phyloP scores from a whole-genome alignment of 73 alveolate genomes.

The Paramecium sonneborni region DNA sequence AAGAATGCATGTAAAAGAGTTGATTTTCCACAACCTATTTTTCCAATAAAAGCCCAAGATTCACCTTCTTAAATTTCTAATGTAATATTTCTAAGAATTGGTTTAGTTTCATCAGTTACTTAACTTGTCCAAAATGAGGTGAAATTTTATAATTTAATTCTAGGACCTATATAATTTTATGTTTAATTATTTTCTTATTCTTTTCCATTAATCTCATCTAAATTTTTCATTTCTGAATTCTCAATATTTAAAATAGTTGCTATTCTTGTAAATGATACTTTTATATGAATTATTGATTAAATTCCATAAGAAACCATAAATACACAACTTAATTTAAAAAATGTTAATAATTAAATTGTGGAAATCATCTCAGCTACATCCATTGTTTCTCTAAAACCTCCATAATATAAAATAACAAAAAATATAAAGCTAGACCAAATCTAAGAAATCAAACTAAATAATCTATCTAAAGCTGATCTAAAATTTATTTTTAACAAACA shows the following conservation, averaged over 20 bases:
- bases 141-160: not conserved
- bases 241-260: conserved; percentile 18
- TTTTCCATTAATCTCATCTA: not conserved
- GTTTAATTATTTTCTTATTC: not conserved
- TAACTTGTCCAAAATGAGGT: conserved; percentile 1
- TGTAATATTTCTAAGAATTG: conserved; percentile 64
- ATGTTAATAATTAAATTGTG: not conserved
- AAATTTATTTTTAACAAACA: not conserved
- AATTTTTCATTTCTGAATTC: not conserved
- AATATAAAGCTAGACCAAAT: not conserved
- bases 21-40: conserved; percentile 90
- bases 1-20: conserved; percentile 75
- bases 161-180: not conserved
- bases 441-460: not conserved
- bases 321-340: not conserved
- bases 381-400: not conserved
- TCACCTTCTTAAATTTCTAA: conserved; percentile 83
- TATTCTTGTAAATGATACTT: conserved; percentile 12
- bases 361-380: conserved; percentile 17
- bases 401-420: conserved; percentile 15
- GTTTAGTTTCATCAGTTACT: not conserved
- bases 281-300: not conserved
- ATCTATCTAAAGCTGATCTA: not conserved
- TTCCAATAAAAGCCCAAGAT: conserved; percentile 89
- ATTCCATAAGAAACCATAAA: conserved; percentile 39